These are phyloP conservation scores for Phycomyces blakesleeanus DNA, from an alignment of 192 early-diverging fungal species.

Conservation along the genomic window DNA sequence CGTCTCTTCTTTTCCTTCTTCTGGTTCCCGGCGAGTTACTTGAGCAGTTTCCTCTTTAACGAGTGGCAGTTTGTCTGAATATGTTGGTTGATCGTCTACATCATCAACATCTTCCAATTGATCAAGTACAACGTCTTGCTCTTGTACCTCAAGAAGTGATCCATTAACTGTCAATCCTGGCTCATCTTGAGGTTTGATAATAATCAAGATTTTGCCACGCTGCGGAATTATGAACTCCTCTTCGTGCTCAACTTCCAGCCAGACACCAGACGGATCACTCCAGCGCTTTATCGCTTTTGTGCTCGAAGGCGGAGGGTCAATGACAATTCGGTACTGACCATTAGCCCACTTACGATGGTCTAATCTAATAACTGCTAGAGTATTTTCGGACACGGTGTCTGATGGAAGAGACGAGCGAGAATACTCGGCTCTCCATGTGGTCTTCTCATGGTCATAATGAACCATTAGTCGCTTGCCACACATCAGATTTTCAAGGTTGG, in stretches of 20 bases:
- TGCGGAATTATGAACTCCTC: conserved; percentile 38
- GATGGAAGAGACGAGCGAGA: not conserved
- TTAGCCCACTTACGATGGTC: conserved; percentile 34
- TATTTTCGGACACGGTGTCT: not conserved
- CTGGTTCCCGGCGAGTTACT: not conserved
- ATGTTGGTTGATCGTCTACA: not conserved
- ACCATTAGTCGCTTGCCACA: conserved; percentile 11
- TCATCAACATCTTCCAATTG: conserved; percentile 11
- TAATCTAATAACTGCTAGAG: conserved; percentile 29
- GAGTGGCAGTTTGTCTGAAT: not conserved
- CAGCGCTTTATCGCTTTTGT: conserved; percentile 28
- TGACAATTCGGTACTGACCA: conserved; percentile 35
- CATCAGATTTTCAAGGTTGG: conserved; percentile 13
- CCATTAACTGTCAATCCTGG: conserved; percentile 28
- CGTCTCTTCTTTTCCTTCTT: not conserved
- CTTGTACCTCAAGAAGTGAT: conserved; percentile 27
- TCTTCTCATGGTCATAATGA: conserved; percentile 21
- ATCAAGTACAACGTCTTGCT: conserved; percentile 15
- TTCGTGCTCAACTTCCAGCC: conserved; percentile 42
- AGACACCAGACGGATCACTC: conserved; percentile 40
- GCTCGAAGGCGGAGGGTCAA: conserved; percentile 48
- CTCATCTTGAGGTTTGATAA: conserved; percentile 29
- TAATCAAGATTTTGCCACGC: conserved; percentile 42
- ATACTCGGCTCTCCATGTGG: conserved; percentile 34
- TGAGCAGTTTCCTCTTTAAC: not conserved